Base-by-base conservation (phyloP, 257 asterid species). In the Jacaranda copaia region DNA sequence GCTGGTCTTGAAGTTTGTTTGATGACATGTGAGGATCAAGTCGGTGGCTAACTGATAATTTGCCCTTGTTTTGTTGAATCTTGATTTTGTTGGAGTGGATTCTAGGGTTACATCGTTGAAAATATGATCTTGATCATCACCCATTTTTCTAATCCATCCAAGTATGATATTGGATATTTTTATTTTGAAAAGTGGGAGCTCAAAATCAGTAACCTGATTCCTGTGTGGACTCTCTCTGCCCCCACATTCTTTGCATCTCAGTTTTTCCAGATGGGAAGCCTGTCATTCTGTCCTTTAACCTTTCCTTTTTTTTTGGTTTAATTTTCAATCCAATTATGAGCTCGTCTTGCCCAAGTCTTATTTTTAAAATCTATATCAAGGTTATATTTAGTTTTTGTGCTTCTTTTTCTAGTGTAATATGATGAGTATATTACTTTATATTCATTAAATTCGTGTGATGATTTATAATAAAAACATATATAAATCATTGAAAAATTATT, bases 41-140 rank as follows among this genome's bases (percentile, higher is more conserved):
- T 80, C 77, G 82, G 78, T 56, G 80, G 75, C 52, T 66, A 77
- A 64, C 69, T 64, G 61, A 79, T 46, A 25, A 43, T 32, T 57
- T 55, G 16, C 14, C 64, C 72, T 73, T 74, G 75, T 55, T 78
- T 36, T 77, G 56, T 77, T 80, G 68, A 73, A 69, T 62, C 65
- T 80, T 58, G 35, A 68, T 53, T 69, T 74, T 38, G 32, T 77
- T 73, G 48, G 11, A 45, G 68, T 57, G 79, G 80, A 63, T 80
- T 79, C 75, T 20, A 12, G 19, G 52, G 58, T 68, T 69, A 55
- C 78, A 73, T 68, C 82, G 53, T 74, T 48, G 49, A 75, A 80
- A 68, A 75, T 68, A 68, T 62, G 69, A 79, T 57, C 69, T 77
- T 70, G 18, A 43, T 71, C 12, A 71, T 51, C 10, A 35, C 7